phyloP scores from a whole-genome alignment of 768 basidiomycete genomes.

The Termitomyces sp. region DNA sequence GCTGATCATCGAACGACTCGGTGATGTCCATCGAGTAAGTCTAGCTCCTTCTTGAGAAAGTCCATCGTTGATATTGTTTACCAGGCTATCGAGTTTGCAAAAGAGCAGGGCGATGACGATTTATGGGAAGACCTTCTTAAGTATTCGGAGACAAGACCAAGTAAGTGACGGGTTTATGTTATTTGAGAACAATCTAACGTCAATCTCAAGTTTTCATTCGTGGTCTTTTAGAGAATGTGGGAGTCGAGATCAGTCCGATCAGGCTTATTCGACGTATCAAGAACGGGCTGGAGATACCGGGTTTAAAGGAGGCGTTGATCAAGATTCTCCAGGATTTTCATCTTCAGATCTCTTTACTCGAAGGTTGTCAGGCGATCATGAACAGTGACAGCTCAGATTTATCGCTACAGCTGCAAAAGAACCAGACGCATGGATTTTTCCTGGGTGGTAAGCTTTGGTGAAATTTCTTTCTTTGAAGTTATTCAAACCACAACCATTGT shows the following conservation, averaged over 20 bases:
- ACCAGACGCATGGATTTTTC: slow-evolving; percentile 79
- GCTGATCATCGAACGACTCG: slow-evolving; percentile 91
- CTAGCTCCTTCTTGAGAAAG: not conserved
- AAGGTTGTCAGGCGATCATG: slow-evolving; percentile 87
- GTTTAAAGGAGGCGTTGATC: slow-evolving; percentile 88
- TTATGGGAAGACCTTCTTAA: slow-evolving; percentile 95
- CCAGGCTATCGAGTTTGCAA: slow-evolving; percentile 96
- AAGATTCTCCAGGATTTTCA: slow-evolving; percentile 98
- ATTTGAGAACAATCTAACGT: not conserved
- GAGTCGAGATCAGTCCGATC: slow-evolving; percentile 93
- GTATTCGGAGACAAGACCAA: slow-evolving; percentile 91
- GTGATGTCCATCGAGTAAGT: slow-evolving; percentile 82
- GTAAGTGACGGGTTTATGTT: slow-evolving; percentile 32
- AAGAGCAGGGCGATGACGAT: slow-evolving; percentile 94
- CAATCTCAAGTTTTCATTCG: slow-evolving; percentile 76
- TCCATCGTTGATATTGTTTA: not conserved
- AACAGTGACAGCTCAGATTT: slow-evolving; percentile 77
- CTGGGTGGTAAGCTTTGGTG: slow-evolving; percentile 52
- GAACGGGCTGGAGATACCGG: slow-evolving; percentile 94
- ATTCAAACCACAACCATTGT: not conserved
- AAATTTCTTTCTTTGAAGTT: not conserved
- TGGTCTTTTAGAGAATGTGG: slow-evolving; percentile 91
- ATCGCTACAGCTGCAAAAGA: slow-evolving; percentile 58
- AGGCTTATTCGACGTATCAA: slow-evolving; percentile 91
- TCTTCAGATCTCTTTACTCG: slow-evolving; percentile 85